phyloP scores from a whole-genome alignment of 305 asterid genomes.

The Ajuga reptans region DNA sequence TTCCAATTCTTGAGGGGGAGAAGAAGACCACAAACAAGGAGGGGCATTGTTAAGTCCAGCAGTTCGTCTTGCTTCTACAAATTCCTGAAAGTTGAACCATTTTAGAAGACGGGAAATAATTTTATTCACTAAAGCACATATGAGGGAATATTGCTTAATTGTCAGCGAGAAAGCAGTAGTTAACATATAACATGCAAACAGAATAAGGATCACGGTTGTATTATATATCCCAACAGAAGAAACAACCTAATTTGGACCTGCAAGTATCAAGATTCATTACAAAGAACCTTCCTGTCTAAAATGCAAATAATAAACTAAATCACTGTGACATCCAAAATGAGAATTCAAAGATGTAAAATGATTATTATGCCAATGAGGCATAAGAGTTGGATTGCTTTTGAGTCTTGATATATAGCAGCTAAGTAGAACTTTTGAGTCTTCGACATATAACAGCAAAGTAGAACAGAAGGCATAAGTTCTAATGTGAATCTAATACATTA shows the following conservation, averaged over 20 bases:
- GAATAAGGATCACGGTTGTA: background rate
- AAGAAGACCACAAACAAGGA: conserved; percentile 78
- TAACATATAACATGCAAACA: background rate
- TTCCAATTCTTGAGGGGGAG: conserved; percentile 76
- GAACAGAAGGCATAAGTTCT: background rate
- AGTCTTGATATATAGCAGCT: background rate
- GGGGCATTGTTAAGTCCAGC: conserved; percentile 88
- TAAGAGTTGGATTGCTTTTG: conserved; percentile 3
- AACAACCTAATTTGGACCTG: background rate
- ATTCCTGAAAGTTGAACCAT: conserved; percentile 47
- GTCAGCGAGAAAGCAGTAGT: background rate
- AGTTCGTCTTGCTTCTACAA: conserved; percentile 83
- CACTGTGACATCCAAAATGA: background rate
- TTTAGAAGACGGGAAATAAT: conserved; percentile 12
- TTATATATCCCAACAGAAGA: background rate
- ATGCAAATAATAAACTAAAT: background rate
- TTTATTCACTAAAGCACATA: background rate
- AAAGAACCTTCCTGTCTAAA: background rate
- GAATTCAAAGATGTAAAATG: background rate
- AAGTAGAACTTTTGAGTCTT: background rate
- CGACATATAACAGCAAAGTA: background rate
- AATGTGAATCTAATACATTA: no score
- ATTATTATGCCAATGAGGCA: background rate
- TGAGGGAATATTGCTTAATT: background rate
- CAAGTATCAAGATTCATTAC: background rate